Percentiles rank a stretch among this genome's conserved stretches.
These are phyloP conservation scores for Citrus sp. DNA, from an alignment of 345 rosid species.

Conservation along the genomic window DNA sequence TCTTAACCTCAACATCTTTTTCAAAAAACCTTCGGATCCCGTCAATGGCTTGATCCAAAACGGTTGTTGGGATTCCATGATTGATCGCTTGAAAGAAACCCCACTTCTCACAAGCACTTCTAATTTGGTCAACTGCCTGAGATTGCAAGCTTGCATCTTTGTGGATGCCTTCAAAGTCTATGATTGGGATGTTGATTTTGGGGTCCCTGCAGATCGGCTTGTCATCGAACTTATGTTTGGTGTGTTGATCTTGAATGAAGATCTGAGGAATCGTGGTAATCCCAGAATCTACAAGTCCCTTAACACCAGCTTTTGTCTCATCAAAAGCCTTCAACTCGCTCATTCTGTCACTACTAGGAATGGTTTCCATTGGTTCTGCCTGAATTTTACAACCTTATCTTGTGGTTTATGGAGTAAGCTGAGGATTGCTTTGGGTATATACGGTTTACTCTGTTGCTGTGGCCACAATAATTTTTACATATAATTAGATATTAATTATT, in stretches of 20 bases:
- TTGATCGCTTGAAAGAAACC: constrained; percentile 22
- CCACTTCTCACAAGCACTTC: constrained; percentile 8
- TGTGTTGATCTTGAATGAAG: neutral
- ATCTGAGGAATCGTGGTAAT: neutral
- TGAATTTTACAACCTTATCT: too few species aligned
- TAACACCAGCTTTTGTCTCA: neutral
- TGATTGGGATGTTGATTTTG: neutral
- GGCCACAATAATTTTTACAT: too few species aligned
- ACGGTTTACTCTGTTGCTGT: too few species aligned
- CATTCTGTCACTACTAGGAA: too few species aligned
- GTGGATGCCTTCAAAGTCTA: constrained; percentile 7
- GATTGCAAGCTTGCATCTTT: neutral
- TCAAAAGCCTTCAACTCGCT: too few species aligned
- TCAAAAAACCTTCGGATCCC: constrained; percentile 14
- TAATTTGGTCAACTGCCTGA: neutral
- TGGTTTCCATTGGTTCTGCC: too few species aligned
- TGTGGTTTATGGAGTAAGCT: too few species aligned
- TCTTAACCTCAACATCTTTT: constrained; percentile 15
- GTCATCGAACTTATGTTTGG: neutral
- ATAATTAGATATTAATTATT: too few species aligned
- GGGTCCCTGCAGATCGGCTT: neutral
- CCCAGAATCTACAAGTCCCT: neutral
- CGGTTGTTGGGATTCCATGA: constrained; percentile 10
- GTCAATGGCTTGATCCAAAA: constrained; percentile 14
- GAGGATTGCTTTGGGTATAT: too few species aligned